These are phyloP conservation scores for Verticillium dahliae DNA, from an alignment of 2,329 filamentous ascomycete genomes.

Conservation along the genomic window DNA sequence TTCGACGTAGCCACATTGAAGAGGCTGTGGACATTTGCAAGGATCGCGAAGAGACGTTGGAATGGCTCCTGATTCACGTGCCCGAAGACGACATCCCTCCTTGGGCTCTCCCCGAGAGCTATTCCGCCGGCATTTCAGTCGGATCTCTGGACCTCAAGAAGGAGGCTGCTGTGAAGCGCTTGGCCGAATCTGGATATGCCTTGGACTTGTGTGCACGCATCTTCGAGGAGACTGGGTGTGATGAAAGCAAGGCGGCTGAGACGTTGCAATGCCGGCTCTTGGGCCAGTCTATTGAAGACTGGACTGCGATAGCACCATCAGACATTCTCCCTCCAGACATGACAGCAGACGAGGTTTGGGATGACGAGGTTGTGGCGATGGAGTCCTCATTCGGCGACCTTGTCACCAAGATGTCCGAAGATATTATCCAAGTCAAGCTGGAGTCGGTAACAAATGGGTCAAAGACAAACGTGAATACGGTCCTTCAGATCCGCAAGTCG, in stretches of 20 bases:
- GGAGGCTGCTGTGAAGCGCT: conserved; percentile 75
- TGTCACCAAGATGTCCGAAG: conserved; percentile 53
- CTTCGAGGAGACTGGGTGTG: conserved; percentile 60
- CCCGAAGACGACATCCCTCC: conserved; percentile 92
- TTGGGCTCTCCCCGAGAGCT: conserved; percentile 88
- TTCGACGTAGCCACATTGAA: conserved; percentile 81
- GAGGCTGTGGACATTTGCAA: conserved; percentile 86
- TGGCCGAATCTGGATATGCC: conserved; percentile 80
- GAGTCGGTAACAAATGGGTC: conserved; percentile 45
- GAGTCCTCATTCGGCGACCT: conserved; percentile 79
- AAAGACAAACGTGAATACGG: conserved; percentile 43
- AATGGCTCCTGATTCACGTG: conserved; percentile 95
- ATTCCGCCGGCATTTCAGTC: conserved; percentile 83
- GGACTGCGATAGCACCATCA: conserved; percentile 6
- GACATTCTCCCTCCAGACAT: conserved; percentile 8
- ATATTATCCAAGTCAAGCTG: conserved; percentile 65
- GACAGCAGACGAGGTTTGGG: conserved; percentile 63
- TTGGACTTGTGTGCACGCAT: conserved; percentile 74
- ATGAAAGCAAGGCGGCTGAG: conserved; percentile 74
- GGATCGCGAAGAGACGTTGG: conserved; percentile 84
- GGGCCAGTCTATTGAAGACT: not conserved
- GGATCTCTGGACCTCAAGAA: conserved; percentile 74
- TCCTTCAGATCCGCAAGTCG: conserved; percentile 63
- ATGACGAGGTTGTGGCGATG: conserved; percentile 76
- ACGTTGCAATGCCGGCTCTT: conserved; percentile 54